Conservation (phyloP, 2,329 filamentous ascomycete genomes). For the Chaetomium globosum region DNA sequence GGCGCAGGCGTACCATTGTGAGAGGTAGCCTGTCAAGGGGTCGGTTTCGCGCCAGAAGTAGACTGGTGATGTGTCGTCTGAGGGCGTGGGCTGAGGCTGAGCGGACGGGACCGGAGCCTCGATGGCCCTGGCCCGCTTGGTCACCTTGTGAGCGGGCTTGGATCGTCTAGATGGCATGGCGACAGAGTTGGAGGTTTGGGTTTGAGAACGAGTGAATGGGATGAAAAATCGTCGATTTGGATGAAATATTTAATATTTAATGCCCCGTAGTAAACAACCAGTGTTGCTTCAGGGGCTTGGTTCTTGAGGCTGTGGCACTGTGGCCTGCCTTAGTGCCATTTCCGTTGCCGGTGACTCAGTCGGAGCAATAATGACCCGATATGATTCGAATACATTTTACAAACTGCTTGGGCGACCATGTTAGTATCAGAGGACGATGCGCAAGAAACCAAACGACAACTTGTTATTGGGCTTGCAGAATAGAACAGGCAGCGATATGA, state of each 20-base stretch:
- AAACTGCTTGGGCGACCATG: neutral
- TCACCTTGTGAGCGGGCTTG: constrained; percentile 20
- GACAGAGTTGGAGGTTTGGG: neutral
- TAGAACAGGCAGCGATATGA: neutral
- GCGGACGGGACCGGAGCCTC: neutral
- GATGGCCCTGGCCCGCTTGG: constrained; percentile 1
- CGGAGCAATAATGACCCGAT: neutral
- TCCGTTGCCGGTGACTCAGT: neutral
- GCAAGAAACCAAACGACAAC: neutral
- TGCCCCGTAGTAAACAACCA: neutral
- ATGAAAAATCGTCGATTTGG: neutral
- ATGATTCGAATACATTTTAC: neutral
- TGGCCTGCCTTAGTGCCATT: neutral
- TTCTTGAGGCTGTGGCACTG: neutral
- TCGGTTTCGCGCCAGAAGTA: constrained; percentile 56
- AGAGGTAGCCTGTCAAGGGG: constrained; percentile 57
- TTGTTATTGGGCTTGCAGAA: too few relatives aligned
- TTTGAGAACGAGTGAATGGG: neutral
- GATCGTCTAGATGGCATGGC: constrained; percentile 16
- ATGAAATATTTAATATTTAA: neutral
- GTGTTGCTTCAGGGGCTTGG: neutral
- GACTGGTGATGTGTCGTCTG: constrained; percentile 31
- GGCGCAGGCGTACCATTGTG: constrained; percentile 61
- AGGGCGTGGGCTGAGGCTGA: neutral
- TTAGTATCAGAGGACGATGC: neutral